These are phyloP conservation scores for Trichomonas tenax DNA, from an alignment of 208 protist genomes.

Conservation along the genomic window DNA sequence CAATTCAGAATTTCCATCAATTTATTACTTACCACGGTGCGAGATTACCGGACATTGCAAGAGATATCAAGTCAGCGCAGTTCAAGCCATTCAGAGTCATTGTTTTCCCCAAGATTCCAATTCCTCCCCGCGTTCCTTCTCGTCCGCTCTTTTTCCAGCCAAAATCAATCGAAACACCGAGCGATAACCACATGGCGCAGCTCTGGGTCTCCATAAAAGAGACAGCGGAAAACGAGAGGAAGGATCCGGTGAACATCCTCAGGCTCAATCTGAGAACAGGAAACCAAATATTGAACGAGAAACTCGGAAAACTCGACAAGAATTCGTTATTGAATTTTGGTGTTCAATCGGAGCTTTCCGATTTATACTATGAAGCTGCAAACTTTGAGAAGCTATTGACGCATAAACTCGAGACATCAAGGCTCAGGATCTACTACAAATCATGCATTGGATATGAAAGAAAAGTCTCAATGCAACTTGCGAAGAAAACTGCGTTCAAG, in stretches of 20 bases:
- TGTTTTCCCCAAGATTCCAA: neutral
- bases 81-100: neutral
- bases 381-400: neutral
- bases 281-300: neutral
- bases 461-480: neutral
- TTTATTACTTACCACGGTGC: neutral
- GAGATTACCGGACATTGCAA: neutral
- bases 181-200: neutral
- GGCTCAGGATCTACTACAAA: neutral
- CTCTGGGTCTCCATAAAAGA: neutral
- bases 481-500: neutral
- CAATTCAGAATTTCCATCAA: neutral
- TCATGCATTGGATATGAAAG: neutral
- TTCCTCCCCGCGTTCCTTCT: neutral
- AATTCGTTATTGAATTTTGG: neutral
- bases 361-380: neutral
- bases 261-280: neutral
- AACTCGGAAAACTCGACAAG: neutral
- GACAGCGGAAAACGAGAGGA: neutral
- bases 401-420: neutral
- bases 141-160: neutral
- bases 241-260: neutral
- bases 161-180: neutral
- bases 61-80: neutral
- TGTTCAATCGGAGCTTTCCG: neutral